Percentiles rank a stretch among this genome's conserved stretches.
Conservation (phyloP, 225 moss, liverwort and hornwort species). For the Neckera pumila region DNA sequence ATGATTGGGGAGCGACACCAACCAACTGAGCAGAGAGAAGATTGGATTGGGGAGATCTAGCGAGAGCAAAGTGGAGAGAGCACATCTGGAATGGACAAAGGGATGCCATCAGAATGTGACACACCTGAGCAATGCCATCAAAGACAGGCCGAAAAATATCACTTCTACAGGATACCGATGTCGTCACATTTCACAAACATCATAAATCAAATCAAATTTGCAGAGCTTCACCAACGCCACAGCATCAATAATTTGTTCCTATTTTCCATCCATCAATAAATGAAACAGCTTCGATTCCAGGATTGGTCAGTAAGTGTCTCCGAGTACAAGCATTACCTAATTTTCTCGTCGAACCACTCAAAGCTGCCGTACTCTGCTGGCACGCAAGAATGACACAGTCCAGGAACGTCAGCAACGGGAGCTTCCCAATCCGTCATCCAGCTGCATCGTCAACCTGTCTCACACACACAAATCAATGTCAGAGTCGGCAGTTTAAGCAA, state of each 20-base stretch:
- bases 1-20: background rate
- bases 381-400: background rate
- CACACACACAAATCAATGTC: background rate
- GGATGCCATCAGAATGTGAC: constrained; percentile 19
- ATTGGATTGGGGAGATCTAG: background rate
- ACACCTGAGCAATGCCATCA: constrained; percentile 22
- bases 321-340: background rate
- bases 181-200: background rate
- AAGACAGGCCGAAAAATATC: background rate
- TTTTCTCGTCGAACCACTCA: background rate
- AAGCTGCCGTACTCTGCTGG: background rate
- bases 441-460: background rate
- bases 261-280: background rate
- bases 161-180: background rate
- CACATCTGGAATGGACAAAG: constrained; percentile 18
- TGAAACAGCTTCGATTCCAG: background rate
- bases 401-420: background rate
- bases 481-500: background rate
- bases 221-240: background rate
- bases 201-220: background rate
- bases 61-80: background rate
- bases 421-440: background rate
- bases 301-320: background rate
- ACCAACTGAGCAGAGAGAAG: background rate
- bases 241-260: background rate